Evolutionary conservation across 2,329 filamentous ascomycete genomes (phyloP).

Genomic region (Colletotrichum tanaceti): DNA sequence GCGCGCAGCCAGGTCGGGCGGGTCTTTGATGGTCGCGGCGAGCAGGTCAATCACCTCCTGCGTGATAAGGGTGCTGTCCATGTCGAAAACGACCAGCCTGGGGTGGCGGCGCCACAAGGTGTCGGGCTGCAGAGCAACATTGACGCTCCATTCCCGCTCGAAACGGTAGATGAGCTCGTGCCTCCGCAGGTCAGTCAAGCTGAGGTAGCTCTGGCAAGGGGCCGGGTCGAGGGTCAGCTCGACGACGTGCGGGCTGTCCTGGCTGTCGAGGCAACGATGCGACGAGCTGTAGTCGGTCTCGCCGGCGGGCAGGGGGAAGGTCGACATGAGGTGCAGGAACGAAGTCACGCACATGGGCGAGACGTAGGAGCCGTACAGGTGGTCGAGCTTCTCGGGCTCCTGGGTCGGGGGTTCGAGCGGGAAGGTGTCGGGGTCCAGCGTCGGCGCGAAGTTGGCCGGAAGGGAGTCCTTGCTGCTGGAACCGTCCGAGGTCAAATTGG

Average conservation of each 20-base stretch:
- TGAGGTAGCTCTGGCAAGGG: conserved; percentile 71
- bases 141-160: conserved; percentile 89
- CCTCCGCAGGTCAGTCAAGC: conserved; percentile 77
- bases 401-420: conserved; percentile 69
- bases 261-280: conserved; percentile 73
- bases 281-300: conserved; percentile 68
- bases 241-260: conserved; percentile 70
- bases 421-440: conserved; percentile 67
- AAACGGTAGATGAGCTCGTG: conserved; percentile 86
- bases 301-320: conserved; percentile 66
- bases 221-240: conserved; percentile 73
- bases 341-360: conserved; percentile 74
- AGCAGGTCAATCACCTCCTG: conserved; percentile 98
- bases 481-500: conserved; percentile 49
- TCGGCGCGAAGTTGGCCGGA: conserved; percentile 68
- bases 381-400: conserved; percentile 70
- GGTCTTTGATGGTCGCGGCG: conserved; percentile 78
- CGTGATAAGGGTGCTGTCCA: conserved; percentile 97
- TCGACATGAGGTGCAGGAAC: conserved; percentile 74
- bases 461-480: conserved; percentile 54
- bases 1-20: conserved; percentile 78
- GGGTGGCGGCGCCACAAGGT: conserved; percentile 81
- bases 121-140: conserved; percentile 81
- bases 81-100: conserved; percentile 93
- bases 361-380: conserved; percentile 74